These are phyloP conservation scores for Chenopodium berlandieri DNA, from an alignment of 148 eudicot species.

Conservation along the genomic window DNA sequence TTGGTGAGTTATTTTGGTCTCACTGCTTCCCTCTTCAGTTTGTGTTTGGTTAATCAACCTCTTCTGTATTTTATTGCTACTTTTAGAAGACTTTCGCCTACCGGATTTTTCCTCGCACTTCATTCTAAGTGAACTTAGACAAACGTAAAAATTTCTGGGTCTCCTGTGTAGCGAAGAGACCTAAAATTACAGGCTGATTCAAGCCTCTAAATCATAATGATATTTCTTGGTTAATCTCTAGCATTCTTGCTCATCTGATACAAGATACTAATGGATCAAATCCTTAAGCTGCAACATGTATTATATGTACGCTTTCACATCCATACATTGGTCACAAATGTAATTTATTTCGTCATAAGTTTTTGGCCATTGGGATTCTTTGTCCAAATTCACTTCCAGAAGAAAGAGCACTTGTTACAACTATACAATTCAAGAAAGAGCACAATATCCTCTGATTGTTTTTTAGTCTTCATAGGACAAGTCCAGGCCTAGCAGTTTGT, in stretches of 20 bases:
- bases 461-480: background rate
- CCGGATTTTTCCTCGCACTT: background rate
- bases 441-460: background rate
- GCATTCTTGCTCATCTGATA: background rate
- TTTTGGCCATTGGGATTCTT: background rate
- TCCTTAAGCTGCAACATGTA: background rate
- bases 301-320: background rate
- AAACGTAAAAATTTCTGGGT: background rate
- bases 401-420: background rate
- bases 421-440: background rate
- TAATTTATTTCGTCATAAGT: background rate
- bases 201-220: background rate
- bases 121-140: background rate
- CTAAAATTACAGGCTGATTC: background rate
- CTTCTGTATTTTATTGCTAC: background rate
- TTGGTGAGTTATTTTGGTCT: conserved; percentile 16
- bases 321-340: background rate
- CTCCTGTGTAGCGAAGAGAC: background rate
- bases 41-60: background rate
- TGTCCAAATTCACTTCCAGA: background rate
- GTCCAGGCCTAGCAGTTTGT: background rate
- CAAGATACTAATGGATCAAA: background rate
- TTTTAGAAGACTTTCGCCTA: background rate
- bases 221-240: background rate
- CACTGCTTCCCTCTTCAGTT: background rate